A percentile compares a stretch with the other conserved stretches of the same genome.
Evolutionary conservation across 1,139 yeast genomes (phyloP).

Genomic region (Tardiomyces depauwii): DNA sequence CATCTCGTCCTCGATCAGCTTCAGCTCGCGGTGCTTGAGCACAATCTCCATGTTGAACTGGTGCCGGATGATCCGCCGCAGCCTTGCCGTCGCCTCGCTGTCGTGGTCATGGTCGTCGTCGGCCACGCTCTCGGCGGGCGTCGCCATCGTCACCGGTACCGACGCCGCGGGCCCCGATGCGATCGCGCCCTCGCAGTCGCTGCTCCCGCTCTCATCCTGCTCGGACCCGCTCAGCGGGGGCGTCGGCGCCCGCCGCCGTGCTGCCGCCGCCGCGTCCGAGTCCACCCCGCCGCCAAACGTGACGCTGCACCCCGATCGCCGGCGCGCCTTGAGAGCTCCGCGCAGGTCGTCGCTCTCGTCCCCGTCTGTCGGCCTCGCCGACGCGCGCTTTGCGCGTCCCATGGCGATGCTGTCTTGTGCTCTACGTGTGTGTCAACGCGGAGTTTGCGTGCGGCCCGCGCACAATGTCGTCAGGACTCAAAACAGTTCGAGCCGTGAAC

Average conservation of each 20-base stretch:
- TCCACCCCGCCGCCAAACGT: too few species aligned
- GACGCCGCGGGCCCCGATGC: neutral
- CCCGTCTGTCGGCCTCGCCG: too few species aligned
- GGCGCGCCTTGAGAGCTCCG: too few species aligned
- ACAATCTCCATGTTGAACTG: constrained; percentile 62
- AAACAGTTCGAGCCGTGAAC: too few species aligned
- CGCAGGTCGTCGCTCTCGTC: too few species aligned
- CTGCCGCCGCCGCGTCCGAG: neutral
- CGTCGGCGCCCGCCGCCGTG: neutral
- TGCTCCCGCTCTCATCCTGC: neutral
- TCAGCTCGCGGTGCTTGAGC: constrained; percentile 56
- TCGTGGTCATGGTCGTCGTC: neutral
- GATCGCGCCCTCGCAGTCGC: neutral
- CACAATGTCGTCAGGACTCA: too few species aligned
- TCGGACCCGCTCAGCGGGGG: neutral
- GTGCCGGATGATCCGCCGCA: constrained; percentile 21
- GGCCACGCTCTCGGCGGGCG: neutral
- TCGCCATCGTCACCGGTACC: neutral
- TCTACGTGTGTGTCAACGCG: too few species aligned
- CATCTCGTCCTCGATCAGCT: constrained; percentile 48
- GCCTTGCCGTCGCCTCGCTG: neutral
- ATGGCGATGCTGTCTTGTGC: too few species aligned
- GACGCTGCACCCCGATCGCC: too few species aligned
- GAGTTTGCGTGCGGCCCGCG: too few species aligned
- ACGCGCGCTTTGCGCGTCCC: too few species aligned